Base-by-base conservation (phyloP, 352 stramenopile species). In the Phytophthora sp. region DNA sequence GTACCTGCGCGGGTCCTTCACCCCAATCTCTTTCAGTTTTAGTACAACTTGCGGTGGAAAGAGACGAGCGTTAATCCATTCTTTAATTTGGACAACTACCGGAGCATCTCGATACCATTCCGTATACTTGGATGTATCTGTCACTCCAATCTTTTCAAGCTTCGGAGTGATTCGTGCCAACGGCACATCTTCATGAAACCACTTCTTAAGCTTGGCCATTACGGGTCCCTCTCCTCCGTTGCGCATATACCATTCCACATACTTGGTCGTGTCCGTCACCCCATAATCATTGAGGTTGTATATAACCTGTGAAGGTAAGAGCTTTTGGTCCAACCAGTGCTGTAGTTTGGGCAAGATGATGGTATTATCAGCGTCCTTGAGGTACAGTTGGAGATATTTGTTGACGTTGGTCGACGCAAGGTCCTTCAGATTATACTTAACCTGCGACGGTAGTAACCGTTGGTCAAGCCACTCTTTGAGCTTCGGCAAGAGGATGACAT, bases 201-300 rank as follows among this genome's bases (percentile, higher is more conserved):
- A 64, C 13, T 35, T 50, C 26, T 21, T 15, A 33, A 57, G 53
- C 7, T 51, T 57, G 11, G 33, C 8, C 21, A 18, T 51, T 9
- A 58, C 13, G 26, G 41, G 9, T 5, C 21, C 24, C 12, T 64
- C 57, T 36, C 39, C 55, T 11, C 57, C 57, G 5, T 55, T 55
- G 31, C 27, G 44, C 57, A 64, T 64, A 12, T 64, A 64, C 15
- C 49, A 49, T 3, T 47, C 31, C 31, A 39, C 27, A 12, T 50
- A 64, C 18, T 41, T 57, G 0, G 31, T 57, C 8, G 46, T 44
- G 41, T 57, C 57, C 18, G 20, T 26, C 9, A 64, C 18, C 13
- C 36, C 57, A 42, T 57, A 24, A 30, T 64, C 45, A 12, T 57
- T 57, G 21, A 64, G 45, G 12, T 57, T 64, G 45, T 51, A 41